Base-by-base conservation (phyloP, 345 rosid genomes). In the Populus simonii region DNA sequence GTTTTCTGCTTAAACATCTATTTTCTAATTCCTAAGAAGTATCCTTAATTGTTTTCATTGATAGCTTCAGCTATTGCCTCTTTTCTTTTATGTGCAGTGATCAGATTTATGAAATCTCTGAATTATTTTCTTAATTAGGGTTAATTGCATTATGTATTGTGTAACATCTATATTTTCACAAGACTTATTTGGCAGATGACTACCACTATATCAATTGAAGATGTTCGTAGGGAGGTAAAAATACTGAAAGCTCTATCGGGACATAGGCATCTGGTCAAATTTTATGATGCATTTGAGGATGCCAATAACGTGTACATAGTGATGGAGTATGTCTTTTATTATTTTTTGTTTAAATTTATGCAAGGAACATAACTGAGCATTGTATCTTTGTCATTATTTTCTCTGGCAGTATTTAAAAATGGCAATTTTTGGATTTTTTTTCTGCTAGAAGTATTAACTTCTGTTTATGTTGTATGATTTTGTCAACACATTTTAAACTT, bases 171-270 rank as follows among this genome's bases (percentile, higher is more conserved):
- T 43, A 65, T 73, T 71, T 77, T 84, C 47, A 86, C 62, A 39
- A 72, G 66, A 45, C 55, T 80, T 82, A 35, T 69, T 82, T 82
- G 84, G 85, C 93, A 96, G 99, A 96, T 96, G 99, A 89, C 98
- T 57, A 84, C 98, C 71, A 84, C 94, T 39, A 83, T 92, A 80
- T 78, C 98, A 3, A 84, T 92, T 76, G 99, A 96, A 88, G 99
- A 96, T 86, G 97, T 93, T 76, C 93, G 97, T 29, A 81, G 97
- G 83, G 99, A 96, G 85, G 99, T 93, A 82, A 96, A 93, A 76
- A 85, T 96, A 76, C 57, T 96, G 82, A 91, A 89, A 90, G 93
- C 90, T 68, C 74, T 96, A 71, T 92, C 97, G 0, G 94, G 94
- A 27, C 97, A 92, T 80, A 88, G 80, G 67, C 90, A 96, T 85